Conservation (phyloP, 768 basidiomycete genomes). For the Boletus huronensis region DNA sequence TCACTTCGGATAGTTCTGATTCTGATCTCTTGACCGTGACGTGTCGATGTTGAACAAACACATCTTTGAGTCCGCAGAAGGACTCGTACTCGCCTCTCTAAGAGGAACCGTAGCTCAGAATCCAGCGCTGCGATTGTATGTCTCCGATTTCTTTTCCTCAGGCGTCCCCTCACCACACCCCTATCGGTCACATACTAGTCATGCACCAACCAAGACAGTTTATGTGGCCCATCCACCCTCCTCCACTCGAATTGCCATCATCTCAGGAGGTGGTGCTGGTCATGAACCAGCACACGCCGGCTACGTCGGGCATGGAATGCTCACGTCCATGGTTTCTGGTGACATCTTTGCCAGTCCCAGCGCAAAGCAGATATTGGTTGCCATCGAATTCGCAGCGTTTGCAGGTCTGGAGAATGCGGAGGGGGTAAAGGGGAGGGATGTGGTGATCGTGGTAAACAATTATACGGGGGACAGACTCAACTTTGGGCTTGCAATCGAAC, state of each 20-base stretch:
- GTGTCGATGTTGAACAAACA: background rate
- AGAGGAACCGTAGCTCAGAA: slow-evolving; percentile 41
- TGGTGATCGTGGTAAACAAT: slow-evolving; percentile 44
- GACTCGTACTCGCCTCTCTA: slow-evolving; percentile 42
- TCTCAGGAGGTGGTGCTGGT: slow-evolving; percentile 52
- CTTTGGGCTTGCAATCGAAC: slow-evolving; percentile 55
- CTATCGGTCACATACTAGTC: slow-evolving; percentile 24
- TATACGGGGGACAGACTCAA: slow-evolving; percentile 57
- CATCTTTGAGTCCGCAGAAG: slow-evolving; percentile 30
- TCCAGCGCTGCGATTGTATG: slow-evolving; percentile 39
- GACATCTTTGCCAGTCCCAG: slow-evolving; percentile 63
- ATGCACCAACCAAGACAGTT: slow-evolving; percentile 36
- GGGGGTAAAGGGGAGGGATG: slow-evolving; percentile 7
- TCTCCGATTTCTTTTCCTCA: background rate
- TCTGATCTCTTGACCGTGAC: background rate
- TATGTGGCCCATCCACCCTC: slow-evolving; percentile 26
- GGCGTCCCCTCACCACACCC: background rate
- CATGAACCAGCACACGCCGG: slow-evolving; percentile 60
- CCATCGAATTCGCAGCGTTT: slow-evolving; percentile 45
- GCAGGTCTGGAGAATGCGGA: slow-evolving; percentile 20
- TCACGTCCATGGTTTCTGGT: slow-evolving; percentile 54
- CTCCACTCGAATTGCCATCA: slow-evolving; percentile 35
- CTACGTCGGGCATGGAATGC: slow-evolving; percentile 56
- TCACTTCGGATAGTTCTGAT: no score
- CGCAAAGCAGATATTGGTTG: slow-evolving; percentile 52